Conservation (phyloP, 1,284 basidiomycete genomes). For the Malassezia dermatis region DNA sequence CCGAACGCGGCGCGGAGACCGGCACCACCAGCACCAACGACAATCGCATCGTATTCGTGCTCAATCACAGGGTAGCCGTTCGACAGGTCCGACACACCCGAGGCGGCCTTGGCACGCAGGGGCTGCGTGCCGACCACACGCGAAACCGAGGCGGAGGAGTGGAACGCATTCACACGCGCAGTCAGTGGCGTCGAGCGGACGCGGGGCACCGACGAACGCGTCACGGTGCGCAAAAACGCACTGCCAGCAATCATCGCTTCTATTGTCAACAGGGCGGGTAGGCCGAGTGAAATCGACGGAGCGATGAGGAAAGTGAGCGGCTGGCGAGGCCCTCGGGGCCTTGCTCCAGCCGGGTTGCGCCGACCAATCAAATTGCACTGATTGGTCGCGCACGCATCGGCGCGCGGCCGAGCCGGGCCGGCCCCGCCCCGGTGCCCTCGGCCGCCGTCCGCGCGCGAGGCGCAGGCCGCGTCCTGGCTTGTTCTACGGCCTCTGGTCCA, state of each 20-base stretch:
- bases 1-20: constrained; percentile 97
- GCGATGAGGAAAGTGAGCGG: not conserved
- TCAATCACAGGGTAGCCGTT: constrained; percentile 86
- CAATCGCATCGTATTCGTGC: constrained; percentile 55
- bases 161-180: constrained; percentile 22
- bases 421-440: not conserved
- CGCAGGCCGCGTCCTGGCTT: not conserved
- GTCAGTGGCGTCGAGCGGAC: not conserved
- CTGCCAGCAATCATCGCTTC: constrained; percentile 14
- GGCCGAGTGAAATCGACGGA: not conserved
- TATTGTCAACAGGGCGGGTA: not conserved
- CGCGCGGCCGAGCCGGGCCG: not conserved
- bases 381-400: constrained; percentile 1
- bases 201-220: constrained; percentile 10
- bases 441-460: not conserved
- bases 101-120: constrained; percentile 68
- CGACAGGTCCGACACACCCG: constrained; percentile 47
- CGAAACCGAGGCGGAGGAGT: constrained; percentile 30
- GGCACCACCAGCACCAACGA: constrained; percentile 76
- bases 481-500: too few relatives aligned
- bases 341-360: constrained; percentile 6
- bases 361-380: constrained; percentile 1
- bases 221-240: constrained; percentile 14
- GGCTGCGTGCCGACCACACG: constrained; percentile 66
- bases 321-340: not conserved